These are phyloP conservation scores for Platanthera guangdongensis DNA, from an alignment of 106 monocot species.

Conservation along the genomic window DNA sequence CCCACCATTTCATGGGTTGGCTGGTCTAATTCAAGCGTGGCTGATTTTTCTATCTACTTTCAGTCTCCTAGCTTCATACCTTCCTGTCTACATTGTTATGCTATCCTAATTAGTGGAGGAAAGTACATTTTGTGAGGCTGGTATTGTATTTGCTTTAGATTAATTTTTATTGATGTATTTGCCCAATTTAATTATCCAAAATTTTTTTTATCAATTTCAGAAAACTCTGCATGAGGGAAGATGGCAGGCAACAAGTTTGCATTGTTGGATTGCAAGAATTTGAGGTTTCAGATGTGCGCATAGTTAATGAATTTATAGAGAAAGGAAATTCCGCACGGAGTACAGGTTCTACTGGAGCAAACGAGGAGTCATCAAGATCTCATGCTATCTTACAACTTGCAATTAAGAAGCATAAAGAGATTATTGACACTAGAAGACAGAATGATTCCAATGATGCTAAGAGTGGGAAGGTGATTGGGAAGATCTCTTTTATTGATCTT, in stretches of 20 bases:
- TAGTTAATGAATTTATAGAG: constrained; percentile 75
- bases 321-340: constrained; percentile 73
- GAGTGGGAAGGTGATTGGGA: constrained; percentile 55
- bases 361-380: constrained; percentile 87
- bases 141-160: neutral
- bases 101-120: neutral
- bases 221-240: constrained; percentile 88
- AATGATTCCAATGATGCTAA: constrained; percentile 39
- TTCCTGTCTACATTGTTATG: no score
- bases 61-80: no score
- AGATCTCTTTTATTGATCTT: constrained; percentile 90
- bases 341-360: constrained; percentile 86
- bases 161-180: neutral
- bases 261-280: constrained; percentile 92
- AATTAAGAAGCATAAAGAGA: constrained; percentile 49
- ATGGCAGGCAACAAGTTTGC: constrained; percentile 84
- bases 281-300: constrained; percentile 78
- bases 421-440: constrained; percentile 30
- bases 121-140: neutral
- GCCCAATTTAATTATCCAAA: neutral
- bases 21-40: no score
- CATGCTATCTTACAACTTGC: constrained; percentile 83
- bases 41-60: no score
- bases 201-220: constrained; percentile 18
- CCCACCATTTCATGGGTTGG: no score